Evolutionary conservation across 163 green algal species (phyloP).

Genomic region (Trebouxia gelatinosa): DNA sequence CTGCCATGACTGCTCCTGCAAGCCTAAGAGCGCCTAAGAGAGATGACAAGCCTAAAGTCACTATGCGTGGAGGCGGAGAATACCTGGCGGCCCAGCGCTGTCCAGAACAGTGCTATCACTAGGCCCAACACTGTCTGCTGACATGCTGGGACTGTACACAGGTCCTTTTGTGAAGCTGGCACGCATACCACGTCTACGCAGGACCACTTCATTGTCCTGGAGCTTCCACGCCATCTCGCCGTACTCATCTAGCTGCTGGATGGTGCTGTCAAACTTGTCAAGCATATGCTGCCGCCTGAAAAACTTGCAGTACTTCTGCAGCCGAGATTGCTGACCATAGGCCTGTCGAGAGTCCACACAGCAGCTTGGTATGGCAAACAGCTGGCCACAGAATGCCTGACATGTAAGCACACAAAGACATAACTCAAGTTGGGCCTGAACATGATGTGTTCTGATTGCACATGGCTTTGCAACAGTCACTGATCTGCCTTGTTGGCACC

Average conservation of each 20-base stretch:
- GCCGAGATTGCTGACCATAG: conserved; percentile 30
- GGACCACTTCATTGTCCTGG: background rate
- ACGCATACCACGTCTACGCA: conserved; percentile 15
- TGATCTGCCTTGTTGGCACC: no score
- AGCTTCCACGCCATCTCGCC: conserved; percentile 32
- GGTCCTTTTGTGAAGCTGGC: background rate
- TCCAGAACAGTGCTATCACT: background rate
- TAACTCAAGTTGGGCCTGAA: no score
- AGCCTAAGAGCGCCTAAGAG: no score
- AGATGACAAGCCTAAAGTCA: no score
- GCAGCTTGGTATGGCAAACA: no score
- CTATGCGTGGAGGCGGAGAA: no score
- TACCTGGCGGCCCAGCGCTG: background rate
- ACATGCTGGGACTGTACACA: background rate
- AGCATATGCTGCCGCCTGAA: background rate
- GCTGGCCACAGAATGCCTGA: conserved; percentile 23
- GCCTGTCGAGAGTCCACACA: no score
- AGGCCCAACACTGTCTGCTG: background rate
- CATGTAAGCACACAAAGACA: background rate
- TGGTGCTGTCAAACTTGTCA: conserved; percentile 33
- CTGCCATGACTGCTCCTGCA: no score
- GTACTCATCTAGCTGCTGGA: conserved; percentile 25
- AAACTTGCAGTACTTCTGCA: conserved; percentile 36
- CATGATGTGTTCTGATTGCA: no score
- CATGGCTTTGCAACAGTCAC: no score